Evolutionary conservation across 73 alveolate species (phyloP).

Genomic region (Paramecium pentaurelia): DNA sequence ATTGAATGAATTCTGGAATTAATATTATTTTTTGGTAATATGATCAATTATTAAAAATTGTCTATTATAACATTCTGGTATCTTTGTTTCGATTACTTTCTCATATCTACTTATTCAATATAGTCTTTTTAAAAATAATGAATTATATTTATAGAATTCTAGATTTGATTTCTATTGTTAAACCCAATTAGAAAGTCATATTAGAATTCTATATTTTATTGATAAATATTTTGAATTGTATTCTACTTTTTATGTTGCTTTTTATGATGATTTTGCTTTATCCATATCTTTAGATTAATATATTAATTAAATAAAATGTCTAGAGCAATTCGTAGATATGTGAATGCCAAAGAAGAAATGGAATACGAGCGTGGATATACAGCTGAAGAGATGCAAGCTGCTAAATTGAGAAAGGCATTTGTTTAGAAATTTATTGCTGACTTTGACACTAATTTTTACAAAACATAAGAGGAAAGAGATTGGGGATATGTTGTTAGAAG

Average conservation of each 20-base stretch:
- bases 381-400: conserved; percentile 45
- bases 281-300: not conserved
- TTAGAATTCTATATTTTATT: not conserved
- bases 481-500: conserved; percentile 86
- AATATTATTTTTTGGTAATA: too few species aligned
- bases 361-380: conserved; percentile 54
- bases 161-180: too few species aligned
- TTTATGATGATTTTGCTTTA: not conserved
- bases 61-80: too few species aligned
- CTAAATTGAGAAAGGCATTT: conserved; percentile 59
- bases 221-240: not conserved
- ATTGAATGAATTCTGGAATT: too few species aligned
- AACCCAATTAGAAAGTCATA: not conserved
- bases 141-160: too few species aligned
- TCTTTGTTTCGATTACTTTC: too few species aligned
- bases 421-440: conserved; percentile 57
- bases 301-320: conserved; percentile 46
- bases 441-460: conserved; percentile 57
- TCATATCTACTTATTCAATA: too few species aligned
- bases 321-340: conserved; percentile 57
- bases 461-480: conserved; percentile 82
- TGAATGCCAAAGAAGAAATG: conserved; percentile 46
- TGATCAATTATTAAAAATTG: too few species aligned
- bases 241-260: not conserved
- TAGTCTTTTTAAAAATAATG: too few species aligned